phyloP scores from a whole-genome alignment of 1,284 basidiomycete species.

The Cutaneotrichosporon spelunceum region DNA sequence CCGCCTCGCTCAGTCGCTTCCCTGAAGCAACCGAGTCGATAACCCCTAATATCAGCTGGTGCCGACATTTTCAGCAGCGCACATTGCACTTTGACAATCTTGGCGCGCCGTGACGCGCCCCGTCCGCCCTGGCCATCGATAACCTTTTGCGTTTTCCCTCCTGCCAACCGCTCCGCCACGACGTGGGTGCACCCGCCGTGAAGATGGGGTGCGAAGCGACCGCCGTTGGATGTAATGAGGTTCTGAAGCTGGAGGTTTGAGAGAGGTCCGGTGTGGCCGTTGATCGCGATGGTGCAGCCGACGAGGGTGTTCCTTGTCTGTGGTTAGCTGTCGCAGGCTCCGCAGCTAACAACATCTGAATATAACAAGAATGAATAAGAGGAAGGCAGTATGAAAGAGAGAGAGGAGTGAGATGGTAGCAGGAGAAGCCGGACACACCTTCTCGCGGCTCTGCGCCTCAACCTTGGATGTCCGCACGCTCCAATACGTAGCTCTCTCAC shows the following conservation, averaged over 20 bases:
- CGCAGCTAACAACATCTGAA: not conserved
- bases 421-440: constrained; percentile 26
- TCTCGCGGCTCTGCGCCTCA: constrained; percentile 36
- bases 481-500: constrained; percentile 42
- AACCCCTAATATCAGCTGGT: constrained; percentile 35
- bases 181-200: constrained; percentile 46
- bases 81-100: constrained; percentile 49
- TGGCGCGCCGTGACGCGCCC: constrained; percentile 36
- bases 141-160: constrained; percentile 49
- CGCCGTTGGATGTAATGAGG: constrained; percentile 48
- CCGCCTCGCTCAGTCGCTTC: constrained; percentile 40
- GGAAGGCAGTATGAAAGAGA: not conserved
- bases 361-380: not conserved
- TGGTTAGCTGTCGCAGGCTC: not conserved
- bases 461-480: constrained; percentile 43
- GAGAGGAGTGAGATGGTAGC: not conserved
- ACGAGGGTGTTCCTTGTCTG: not conserved
- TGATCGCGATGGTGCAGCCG: constrained; percentile 49
- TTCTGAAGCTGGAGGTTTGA: constrained; percentile 51
- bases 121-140: constrained; percentile 44
- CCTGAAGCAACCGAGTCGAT: constrained; percentile 45
- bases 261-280: constrained; percentile 49
- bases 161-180: constrained; percentile 45
- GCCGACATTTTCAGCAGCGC: constrained; percentile 13
- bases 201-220: constrained; percentile 39